Base-by-base conservation (phyloP, 805 yeast species). In the Zygotorulaspora sp. region DNA sequence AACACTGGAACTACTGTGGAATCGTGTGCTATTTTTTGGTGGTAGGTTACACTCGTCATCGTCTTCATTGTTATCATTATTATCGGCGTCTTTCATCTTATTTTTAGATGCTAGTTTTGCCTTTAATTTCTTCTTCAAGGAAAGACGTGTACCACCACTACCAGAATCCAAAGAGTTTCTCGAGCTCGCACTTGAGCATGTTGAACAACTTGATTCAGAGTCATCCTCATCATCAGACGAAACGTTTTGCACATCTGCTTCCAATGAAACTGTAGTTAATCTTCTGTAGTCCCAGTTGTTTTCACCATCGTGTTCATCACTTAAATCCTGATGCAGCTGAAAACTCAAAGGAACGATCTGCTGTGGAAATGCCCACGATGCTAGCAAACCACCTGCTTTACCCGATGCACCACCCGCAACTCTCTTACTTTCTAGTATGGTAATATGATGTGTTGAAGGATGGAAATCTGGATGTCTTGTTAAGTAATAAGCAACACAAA, bases 321-420 rank as follows among this genome's bases (percentile, higher is more conserved):
- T 76, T 30, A 90, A 70, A 42, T 88, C 82, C 53, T 82, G 86
- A 65, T 90, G 98, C 45, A 90, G 70, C 47, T 76, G 74, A 65
- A 88, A 92, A 32, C 94, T 81, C 38, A 90, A 68, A 0, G 95
- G 92, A 6, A 88, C 97, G 35, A 90, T 77, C 60, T 86, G 96
- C 51, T 83, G 88, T 0, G 98, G 98, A 62, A 92, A 92, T 0
- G 97, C 97, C 95, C 97, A 89, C 15, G 84, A 72, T 1, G 97
- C 97, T 35, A 90, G 65, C 34, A 90, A 69, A 0, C 98, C 98
- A 30, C 97, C 98, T 5, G 98, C 97, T 54, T 90, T 92, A 38
- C 98, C 98, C 28, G 87, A 77, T 13, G 98, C 97, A 32, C 96
- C 97, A 36, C 96, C 95, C 0, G 97, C 98, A 5, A 94, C 95